Conservation (phyloP, 257 asterid genomes). For the Linaria vulgaris region DNA sequence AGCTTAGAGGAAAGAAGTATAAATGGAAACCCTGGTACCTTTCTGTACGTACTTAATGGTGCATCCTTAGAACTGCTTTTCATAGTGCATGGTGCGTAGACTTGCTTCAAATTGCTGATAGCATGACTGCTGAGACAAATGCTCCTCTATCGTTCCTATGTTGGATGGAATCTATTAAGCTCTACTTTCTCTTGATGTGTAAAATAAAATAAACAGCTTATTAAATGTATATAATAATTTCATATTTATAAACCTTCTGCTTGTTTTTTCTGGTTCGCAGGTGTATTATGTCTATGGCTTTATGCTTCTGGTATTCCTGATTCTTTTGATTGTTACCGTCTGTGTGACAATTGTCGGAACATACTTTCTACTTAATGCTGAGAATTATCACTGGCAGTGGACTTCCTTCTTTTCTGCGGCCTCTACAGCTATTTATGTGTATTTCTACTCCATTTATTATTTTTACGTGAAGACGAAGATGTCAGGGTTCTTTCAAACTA, state of each 20-base stretch:
- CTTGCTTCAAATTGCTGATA: neutral
- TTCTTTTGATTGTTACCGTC: conserved; percentile 60
- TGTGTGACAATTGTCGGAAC: conserved; percentile 67
- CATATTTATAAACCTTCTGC: neutral
- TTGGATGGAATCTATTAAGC: neutral
- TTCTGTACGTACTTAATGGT: neutral
- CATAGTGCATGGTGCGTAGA: neutral
- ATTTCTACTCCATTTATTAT: conserved; percentile 58
- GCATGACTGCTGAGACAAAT: neutral
- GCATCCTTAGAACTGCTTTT: neutral
- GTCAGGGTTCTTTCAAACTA: conserved; percentile 71
- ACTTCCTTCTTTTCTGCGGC: conserved; percentile 71
- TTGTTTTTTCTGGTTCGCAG: conserved; percentile 30
- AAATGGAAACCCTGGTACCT: neutral
- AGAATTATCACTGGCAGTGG: conserved; percentile 80
- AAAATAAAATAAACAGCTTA: neutral
- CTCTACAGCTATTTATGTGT: conserved; percentile 60
- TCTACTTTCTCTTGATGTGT: neutral
- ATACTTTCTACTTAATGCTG: conserved; percentile 67
- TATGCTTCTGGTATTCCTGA: conserved; percentile 65
- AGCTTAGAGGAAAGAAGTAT: neutral
- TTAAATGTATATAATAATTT: neutral
- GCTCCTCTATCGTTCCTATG: neutral
- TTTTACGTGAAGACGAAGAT: conserved; percentile 64
- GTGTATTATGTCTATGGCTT: conserved; percentile 72